Base-by-base conservation (phyloP, 768 basidiomycete genomes). In the Macrolepiota fuliginosa region DNA sequence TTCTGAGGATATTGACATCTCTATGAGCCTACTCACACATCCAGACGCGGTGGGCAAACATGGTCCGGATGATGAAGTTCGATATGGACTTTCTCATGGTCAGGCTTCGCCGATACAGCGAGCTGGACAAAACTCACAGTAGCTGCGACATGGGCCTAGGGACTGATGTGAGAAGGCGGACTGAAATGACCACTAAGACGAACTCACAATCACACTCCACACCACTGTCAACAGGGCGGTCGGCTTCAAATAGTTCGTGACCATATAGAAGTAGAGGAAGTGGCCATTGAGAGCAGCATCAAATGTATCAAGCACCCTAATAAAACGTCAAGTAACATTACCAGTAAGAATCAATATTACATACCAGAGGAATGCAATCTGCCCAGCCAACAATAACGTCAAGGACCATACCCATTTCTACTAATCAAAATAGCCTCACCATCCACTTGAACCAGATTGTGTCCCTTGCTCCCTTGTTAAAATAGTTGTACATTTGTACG, bases 241-340 rank as follows among this genome's bases (percentile, higher is more conserved):
- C 2, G 80, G 78, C 64, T 82, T 81, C 60, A 80, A 68, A 65
- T 79, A 87, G 70, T 87, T 85, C 45, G 68, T 72, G 46, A 87
- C 83, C 54, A 86, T 75, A 64, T 87, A 87, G 66, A 76, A 77
- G 64, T 87, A 88, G 40, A 84, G 73, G 63, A 84, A 78, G 66
- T 87, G 86, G 53, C 75, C 74, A 50, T 80, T 81, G 58, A 87
- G 66, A 46, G 72, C 74, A 0, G 80, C 79, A 66, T 86, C 83
- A 58, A 87, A 82, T 0, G 85, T 84, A 67, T 87, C 85, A 24
- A 87, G 65, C 3, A 73, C 61, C 80, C 83, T 85, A 7, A 35
- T 15, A 24, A 17, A 63, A 29, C 29, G 27, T 19, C 7, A 37
- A 45, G 37, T 47, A 60, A 42, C 17, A 24, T 19, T 11, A 27